Evolutionary conservation across 1,284 basidiomycete genomes (phyloP), one percentile per base, ranked within the genome.

Genomic region (Cutaneotrichosporon arboriforme): DNA sequence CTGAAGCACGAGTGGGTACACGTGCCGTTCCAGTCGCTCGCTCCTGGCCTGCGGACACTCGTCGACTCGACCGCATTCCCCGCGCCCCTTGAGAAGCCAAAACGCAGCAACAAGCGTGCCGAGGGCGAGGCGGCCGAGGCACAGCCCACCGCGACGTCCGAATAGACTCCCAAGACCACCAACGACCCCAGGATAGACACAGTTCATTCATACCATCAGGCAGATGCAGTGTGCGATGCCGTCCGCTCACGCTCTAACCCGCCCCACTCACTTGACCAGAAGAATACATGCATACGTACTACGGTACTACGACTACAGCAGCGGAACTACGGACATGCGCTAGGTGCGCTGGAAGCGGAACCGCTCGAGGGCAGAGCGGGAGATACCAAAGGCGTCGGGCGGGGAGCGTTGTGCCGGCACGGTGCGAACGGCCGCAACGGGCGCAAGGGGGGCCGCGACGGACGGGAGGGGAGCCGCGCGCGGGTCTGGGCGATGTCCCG

Each of bases 351-450:
- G 17, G 34, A 44, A 60, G 10, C 58, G 52, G 50, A 60, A 60
- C 14, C 50, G 52, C 46, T 60, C 52, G 4, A 60, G 55, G 3
- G 55, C 50, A 9, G 52, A 46, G n/a, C 49, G 40, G 5, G 54
- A 42, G 35, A 59, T 22, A 5, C 54, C 58, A 18, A 46, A 46
- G 2, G 58, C 46, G 8, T 48, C 47, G 4, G 49, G 4, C 22
- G 33, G 36, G 8, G 45, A 10, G 4, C 21, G 37, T 20, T 20
- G 33, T 13, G n/a, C n/a, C n/a, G 14, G 36, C 36, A 14, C 17
- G 20, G 36, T 21, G n/a, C n/a, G n/a, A n/a, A n/a, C n/a, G n/a
- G n/a, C n/a, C n/a, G n/a, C n/a, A n/a, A n/a, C n/a, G n/a, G n/a
- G n/a, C n/a, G n/a, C n/a, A n/a, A n/a, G n/a, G n/a, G n/a, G n/a